Conservation (phyloP, 202 grass and related monocot species). For the Panicum hallii region DNA sequence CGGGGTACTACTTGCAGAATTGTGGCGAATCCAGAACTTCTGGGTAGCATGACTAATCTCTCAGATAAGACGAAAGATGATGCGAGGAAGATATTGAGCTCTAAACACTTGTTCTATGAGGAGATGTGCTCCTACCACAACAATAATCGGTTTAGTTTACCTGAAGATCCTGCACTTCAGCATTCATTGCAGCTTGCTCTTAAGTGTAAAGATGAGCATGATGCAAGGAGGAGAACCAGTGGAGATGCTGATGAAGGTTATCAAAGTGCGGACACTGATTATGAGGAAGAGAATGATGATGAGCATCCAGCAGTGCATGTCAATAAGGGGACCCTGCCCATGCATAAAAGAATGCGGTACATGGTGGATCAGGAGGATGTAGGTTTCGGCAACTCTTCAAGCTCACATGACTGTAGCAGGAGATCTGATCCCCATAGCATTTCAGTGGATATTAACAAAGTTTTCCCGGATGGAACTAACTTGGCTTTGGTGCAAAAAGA, state of each 20-base stretch:
- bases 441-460: constrained; percentile 71
- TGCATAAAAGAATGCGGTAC: constrained; percentile 64
- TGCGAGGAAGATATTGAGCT: constrained; percentile 82
- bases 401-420: constrained; percentile 54
- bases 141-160: constrained; percentile 78
- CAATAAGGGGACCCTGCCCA: constrained; percentile 29
- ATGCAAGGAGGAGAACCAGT: constrained; percentile 53
- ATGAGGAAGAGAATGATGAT: constrained; percentile 73
- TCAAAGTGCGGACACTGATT: constrained; percentile 72
- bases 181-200: constrained; percentile 75
- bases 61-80: constrained; percentile 86
- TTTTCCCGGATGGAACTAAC: constrained; percentile 56
- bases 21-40: constrained; percentile 67
- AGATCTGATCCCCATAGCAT: constrained; percentile 51
- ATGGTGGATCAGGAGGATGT: constrained; percentile 51
- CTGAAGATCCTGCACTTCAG: constrained; percentile 80
- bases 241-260: constrained; percentile 82
- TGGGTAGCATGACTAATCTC: constrained; percentile 73
- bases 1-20: constrained; percentile 80
- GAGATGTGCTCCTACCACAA: constrained; percentile 98
- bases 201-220: constrained; percentile 75
- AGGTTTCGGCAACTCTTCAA: constrained; percentile 60
- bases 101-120: constrained; percentile 92
- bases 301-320: constrained; percentile 41
- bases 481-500: constrained; percentile 50